A percentile compares a stretch with the other conserved stretches of the same genome.
These are phyloP conservation scores for Eucommia ulmoides DNA, from an alignment of 257 asterid species.

Conservation along the genomic window DNA sequence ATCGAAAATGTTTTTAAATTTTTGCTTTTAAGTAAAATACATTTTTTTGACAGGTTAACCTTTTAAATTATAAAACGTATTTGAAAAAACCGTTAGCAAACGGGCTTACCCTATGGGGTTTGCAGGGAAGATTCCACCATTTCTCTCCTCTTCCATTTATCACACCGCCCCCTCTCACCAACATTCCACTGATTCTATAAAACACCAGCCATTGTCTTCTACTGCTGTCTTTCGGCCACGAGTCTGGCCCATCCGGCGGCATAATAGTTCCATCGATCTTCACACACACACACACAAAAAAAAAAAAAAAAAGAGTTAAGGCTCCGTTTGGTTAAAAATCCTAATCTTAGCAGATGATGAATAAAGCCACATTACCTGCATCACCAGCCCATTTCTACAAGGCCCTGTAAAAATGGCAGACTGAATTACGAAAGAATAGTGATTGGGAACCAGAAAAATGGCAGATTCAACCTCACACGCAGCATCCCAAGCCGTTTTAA, in stretches of 20 bases:
- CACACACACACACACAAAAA: background rate
- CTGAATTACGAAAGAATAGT: constrained; percentile 51
- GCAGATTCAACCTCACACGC: constrained; percentile 48
- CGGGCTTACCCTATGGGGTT: constrained; percentile 68
- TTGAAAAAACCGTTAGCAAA: background rate
- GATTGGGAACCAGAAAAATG: constrained; percentile 36
- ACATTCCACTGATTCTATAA: constrained; percentile 57
- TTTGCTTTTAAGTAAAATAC: too few species aligned
- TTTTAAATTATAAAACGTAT: too few species aligned
- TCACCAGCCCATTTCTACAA: constrained; percentile 28
- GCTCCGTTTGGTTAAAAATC: too few species aligned
- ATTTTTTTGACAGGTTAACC: too few species aligned
- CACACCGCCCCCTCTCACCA: constrained; percentile 74
- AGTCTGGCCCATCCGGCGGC: constrained; percentile 88
- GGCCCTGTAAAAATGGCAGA: constrained; percentile 86
- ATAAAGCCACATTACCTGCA: constrained; percentile 31
- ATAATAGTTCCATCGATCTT: constrained; percentile 74
- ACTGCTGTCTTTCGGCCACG: constrained; percentile 49
- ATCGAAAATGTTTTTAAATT: too few species aligned
- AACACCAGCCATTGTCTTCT: constrained; percentile 87
- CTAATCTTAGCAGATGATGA: too few species aligned
- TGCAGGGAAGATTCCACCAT: constrained; percentile 99
- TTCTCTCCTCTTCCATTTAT: constrained; percentile 82
- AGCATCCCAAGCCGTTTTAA: constrained; percentile 78
- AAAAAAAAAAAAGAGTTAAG: too few species aligned